Conservation (phyloP, 2,329 filamentous ascomycete species). For the Neopestalotiopsis rosae region DNA sequence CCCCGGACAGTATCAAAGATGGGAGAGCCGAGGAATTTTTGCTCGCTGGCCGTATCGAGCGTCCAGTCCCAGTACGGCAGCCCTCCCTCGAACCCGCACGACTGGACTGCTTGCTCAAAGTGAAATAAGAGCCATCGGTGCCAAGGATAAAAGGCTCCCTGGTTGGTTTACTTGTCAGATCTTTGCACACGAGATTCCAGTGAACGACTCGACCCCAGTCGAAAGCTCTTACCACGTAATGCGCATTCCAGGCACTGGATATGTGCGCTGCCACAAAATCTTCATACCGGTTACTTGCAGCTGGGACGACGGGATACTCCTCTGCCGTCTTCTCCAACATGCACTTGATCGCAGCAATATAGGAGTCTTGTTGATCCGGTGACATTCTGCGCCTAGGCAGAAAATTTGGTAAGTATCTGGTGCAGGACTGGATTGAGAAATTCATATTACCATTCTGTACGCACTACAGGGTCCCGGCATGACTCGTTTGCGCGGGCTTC, state of each 20-base stretch:
- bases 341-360: conserved; percentile 21
- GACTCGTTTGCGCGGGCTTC: not conserved
- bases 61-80: conserved; percentile 30
- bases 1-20: conserved; percentile 22
- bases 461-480: not conserved
- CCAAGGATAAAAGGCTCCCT: conserved; percentile 21
- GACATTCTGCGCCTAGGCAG: conserved; percentile 15
- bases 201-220: conserved; percentile 14
- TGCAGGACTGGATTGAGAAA: not conserved
- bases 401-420: not conserved
- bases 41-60: conserved; percentile 20
- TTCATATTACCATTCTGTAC: conserved; percentile 1
- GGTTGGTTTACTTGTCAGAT: not conserved
- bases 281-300: conserved; percentile 27
- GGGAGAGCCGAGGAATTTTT: conserved; percentile 19
- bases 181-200: not conserved
- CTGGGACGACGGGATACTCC: conserved; percentile 21
- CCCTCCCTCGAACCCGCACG: conserved; percentile 29
- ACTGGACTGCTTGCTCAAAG: conserved; percentile 30
- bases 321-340: conserved; percentile 16
- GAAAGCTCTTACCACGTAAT: conserved; percentile 23
- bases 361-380: conserved; percentile 16
- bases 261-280: conserved; percentile 34
- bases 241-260: conserved; percentile 27
- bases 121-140: conserved; percentile 20